Conservation (phyloP, 2,329 filamentous ascomycete species). For the Aspergillus sp. region DNA sequence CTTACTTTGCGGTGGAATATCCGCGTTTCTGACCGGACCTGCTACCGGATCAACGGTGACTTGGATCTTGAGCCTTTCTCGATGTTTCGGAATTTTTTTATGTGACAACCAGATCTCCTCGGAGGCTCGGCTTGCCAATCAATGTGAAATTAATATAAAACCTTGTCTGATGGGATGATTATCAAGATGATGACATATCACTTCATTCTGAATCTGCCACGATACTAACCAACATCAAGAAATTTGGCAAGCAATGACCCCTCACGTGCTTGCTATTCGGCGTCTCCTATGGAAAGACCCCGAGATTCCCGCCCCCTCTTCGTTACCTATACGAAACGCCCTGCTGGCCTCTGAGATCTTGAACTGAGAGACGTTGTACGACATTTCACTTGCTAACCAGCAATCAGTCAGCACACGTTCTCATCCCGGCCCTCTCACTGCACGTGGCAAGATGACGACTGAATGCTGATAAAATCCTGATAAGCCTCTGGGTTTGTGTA, state of each 20-base stretch:
- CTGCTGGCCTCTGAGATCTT: neutral
- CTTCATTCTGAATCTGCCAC: neutral
- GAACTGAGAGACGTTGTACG: neutral
- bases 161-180: neutral
- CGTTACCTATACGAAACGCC: neutral
- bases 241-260: neutral
- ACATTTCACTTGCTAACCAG: neutral
- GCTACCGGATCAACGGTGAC: neutral
- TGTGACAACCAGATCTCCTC: neutral
- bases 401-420: neutral
- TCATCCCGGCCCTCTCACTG: neutral
- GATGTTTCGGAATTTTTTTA: neutral
- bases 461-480: conserved; percentile 8
- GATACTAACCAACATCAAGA: neutral
- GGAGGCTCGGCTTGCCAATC: neutral
- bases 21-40: conserved; percentile 12
- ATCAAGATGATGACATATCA: neutral
- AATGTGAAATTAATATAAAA: neutral
- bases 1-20: conserved; percentile 9
- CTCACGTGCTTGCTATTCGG: too few relatives aligned
- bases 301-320: neutral
- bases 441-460: conserved; percentile 15
- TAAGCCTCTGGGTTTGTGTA: conserved; percentile 12
- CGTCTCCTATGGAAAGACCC: too few relatives aligned
- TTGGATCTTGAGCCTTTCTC: neutral